A percentile compares a stretch with the other conserved stretches of the same genome.
Evolutionary conservation across 2,329 filamentous ascomycete species (phyloP).

Genomic region (Ophiosphaerella korrae): DNA sequence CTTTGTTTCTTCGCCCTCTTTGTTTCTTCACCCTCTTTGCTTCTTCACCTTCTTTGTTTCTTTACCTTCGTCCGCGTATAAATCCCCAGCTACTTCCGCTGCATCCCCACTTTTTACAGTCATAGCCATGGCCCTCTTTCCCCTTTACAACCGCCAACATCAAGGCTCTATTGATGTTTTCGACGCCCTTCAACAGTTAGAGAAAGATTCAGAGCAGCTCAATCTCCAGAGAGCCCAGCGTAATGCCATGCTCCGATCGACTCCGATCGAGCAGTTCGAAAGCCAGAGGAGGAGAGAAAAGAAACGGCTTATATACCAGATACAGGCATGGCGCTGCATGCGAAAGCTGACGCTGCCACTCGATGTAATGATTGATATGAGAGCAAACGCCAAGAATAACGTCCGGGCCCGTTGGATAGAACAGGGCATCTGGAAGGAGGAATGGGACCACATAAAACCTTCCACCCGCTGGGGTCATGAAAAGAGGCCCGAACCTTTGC

Average conservation of each 20-base stretch:
- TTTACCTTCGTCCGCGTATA: too few relatives aligned
- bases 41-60: too few relatives aligned
- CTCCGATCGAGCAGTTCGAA: too few relatives aligned
- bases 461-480: background rate
- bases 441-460: slow-evolving; percentile 9
- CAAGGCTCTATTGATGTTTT: too few relatives aligned
- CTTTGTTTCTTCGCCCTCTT: too few relatives aligned
- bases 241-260: background rate
- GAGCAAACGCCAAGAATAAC: slow-evolving; percentile 6
- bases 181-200: slow-evolving; percentile 1
- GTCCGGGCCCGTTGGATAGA: slow-evolving; percentile 11
- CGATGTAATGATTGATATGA: slow-evolving; percentile 1
- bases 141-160: background rate
- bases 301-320: too few relatives aligned
- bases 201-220: slow-evolving; percentile 7
- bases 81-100: too few relatives aligned
- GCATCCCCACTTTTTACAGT: too few relatives aligned
- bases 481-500: background rate
- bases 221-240: background rate
- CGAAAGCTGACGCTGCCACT: slow-evolving; percentile 2
- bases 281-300: too few relatives aligned
- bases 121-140: too few relatives aligned
- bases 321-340: background rate
- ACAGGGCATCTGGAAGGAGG: slow-evolving; percentile 12
- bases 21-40: too few relatives aligned